Evolutionary conservation across 2,329 filamentous ascomycete genomes (phyloP).

Genomic region (Paraphoma sp.): DNA sequence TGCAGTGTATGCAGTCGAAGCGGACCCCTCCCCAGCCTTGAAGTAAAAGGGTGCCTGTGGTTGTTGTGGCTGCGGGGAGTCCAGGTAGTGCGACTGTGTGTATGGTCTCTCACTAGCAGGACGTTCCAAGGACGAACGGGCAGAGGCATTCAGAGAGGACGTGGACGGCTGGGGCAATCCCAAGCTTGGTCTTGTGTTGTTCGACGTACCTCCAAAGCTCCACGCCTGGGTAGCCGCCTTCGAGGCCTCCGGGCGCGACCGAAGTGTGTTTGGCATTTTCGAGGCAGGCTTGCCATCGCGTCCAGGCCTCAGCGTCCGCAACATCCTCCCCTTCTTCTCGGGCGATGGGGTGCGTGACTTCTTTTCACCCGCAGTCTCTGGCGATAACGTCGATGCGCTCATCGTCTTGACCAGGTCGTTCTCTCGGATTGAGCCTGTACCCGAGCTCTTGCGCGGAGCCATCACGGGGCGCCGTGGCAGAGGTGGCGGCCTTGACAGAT

Average conservation of each 20-base stretch:
- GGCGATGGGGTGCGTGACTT: conserved; percentile 66
- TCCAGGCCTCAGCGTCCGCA: conserved; percentile 60
- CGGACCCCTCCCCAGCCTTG: conserved; percentile 25
- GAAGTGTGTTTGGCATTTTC: conserved; percentile 53
- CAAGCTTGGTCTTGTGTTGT: conserved; percentile 17
- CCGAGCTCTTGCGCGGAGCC: conserved; percentile 55
- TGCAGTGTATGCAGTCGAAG: conserved; percentile 20
- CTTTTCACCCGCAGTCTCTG: conserved; percentile 47
- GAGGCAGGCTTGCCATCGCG: conserved; percentile 55
- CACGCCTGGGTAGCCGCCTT: conserved; percentile 70
- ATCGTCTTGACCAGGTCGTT: conserved; percentile 30
- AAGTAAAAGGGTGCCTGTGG: conserved; percentile 31
- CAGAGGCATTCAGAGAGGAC: conserved; percentile 24
- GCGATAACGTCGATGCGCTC: conserved; percentile 40
- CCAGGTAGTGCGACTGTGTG: conserved; percentile 13
- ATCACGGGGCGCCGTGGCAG: conserved; percentile 64
- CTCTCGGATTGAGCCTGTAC: conserved; percentile 28
- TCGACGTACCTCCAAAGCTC: conserved; percentile 44
- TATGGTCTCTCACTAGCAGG: conserved; percentile 27
- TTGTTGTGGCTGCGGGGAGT: conserved; percentile 19
- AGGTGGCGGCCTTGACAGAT: conserved; percentile 75
- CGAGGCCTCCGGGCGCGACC: conserved; percentile 61
- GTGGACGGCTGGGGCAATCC: conserved; percentile 20
- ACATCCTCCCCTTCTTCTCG: conserved; percentile 65
- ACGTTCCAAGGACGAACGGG: conserved; percentile 39